These are phyloP conservation scores for Dendrocalamus sinicus DNA, from an alignment of 176 grass and related monocot genomes.

Conservation along the genomic window DNA sequence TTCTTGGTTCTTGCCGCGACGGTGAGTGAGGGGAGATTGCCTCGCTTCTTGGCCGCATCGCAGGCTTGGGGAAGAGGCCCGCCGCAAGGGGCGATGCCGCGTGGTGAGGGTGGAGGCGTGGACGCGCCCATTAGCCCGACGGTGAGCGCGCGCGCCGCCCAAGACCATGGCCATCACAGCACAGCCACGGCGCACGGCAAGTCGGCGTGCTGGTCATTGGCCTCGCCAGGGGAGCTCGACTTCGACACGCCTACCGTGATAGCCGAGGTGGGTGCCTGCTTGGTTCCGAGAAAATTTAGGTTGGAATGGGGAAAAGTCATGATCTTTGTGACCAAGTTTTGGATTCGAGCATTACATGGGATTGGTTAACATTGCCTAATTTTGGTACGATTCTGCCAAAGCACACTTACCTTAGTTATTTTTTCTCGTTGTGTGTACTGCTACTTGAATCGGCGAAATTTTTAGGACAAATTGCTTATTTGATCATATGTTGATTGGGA, in stretches of 20 bases:
- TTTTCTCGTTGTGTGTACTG: background rate
- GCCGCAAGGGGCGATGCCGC: constrained; percentile 3
- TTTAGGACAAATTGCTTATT: background rate
- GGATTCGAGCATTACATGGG: background rate
- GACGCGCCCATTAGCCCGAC: constrained; percentile 55
- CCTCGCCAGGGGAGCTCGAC: constrained; percentile 67
- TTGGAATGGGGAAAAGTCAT: background rate
- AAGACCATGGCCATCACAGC: constrained; percentile 78
- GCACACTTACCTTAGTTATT: background rate
- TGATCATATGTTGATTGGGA: constrained; percentile 42
- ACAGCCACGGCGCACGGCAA: constrained; percentile 65
- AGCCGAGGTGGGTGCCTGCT: constrained; percentile 46
- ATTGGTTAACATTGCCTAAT: background rate
- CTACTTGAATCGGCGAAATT: background rate
- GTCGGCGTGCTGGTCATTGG: constrained; percentile 64
- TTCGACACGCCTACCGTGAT: constrained; percentile 59
- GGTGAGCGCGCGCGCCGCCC: constrained; percentile 58
- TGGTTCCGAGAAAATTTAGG: background rate
- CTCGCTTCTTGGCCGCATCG: background rate
- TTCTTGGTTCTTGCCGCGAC: constrained; percentile 7
- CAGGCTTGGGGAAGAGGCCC: constrained; percentile 33
- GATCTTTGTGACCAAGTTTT: background rate
- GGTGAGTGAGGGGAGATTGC: background rate
- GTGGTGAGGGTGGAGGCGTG: constrained; percentile 43
- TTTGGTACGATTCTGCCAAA: background rate